Base-by-base conservation (phyloP, 495 filamentous ascomycete species). In the Paragyromitra xinjiangensis region DNA sequence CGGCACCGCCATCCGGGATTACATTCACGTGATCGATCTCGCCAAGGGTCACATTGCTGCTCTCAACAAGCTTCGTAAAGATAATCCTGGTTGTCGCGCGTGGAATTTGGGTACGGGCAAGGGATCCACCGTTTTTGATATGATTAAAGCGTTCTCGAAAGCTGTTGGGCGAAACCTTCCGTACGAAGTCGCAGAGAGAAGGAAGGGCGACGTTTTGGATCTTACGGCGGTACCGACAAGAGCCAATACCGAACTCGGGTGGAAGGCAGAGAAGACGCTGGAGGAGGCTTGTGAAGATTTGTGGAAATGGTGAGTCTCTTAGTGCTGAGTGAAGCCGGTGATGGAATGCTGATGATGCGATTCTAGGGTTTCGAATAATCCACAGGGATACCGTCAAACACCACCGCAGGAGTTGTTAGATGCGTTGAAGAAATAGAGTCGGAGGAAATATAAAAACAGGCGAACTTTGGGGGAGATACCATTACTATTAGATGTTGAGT, bases 81-180 rank as follows among this genome's bases (percentile, higher is more conserved):
- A 95, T 83, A 92, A 96, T 83, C 96, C 96, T 53, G 95, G 95
- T 72, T 93, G 97, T 63, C 90, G 92, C 71, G 95, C 94, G 71
- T 99, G 96, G 96, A 99, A 99, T 86, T 83, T 99, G 70, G 95
- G 95, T 26, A 97, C 94, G n/a, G 95, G 95, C 48, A 92, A 90
- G 81, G 95, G 95, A 74, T 94, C 91, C 84, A 98, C 96, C 11
- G 95, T 99, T 44, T 95, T 93, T 84, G 94, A 99, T 82, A 99
- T 99, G 89, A 91, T 99, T 88, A 92, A 92, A 69, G 93, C 96
- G 72, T 99, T 99, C 87, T 92, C 90, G 83, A 85, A 88, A 45
- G 93, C 93, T 42, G 93, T 97, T 37, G 95, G 95, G 67, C 90
- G 88, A 51, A 89, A 95, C 70, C 87, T 98, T 24, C 89, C 92